phyloP scores from a whole-genome alignment of 2,329 filamentous ascomycete species.

The Penicillium paneum region DNA sequence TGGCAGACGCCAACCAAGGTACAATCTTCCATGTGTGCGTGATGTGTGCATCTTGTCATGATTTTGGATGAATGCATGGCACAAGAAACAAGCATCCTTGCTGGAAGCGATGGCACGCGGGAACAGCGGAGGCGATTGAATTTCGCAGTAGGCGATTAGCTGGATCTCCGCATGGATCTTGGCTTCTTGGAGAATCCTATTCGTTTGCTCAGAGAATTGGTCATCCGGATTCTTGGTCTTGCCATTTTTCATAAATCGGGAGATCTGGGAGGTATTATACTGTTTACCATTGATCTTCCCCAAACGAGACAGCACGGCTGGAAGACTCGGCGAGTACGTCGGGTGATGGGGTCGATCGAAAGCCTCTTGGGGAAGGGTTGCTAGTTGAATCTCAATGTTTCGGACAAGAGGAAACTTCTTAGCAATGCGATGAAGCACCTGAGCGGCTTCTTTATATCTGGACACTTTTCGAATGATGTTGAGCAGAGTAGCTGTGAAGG shows the following conservation, averaged over 20 bases:
- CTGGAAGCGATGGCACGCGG: constrained; percentile 24
- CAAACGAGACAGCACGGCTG: background rate
- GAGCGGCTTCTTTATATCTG: constrained; percentile 38
- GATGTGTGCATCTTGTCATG: constrained; percentile 19
- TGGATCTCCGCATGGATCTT: constrained; percentile 24
- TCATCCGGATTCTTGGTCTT: background rate
- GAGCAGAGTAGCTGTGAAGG: constrained; percentile 14
- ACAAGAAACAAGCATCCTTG: constrained; percentile 28
- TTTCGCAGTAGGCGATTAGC: constrained; percentile 22
- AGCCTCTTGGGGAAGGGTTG: constrained; percentile 28
- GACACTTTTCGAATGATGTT: constrained; percentile 39
- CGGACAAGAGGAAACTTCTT: constrained; percentile 30
- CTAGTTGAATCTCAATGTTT: constrained; percentile 26
- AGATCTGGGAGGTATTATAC: constrained; percentile 3
- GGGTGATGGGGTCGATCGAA: constrained; percentile 19
- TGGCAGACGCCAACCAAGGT: no score
- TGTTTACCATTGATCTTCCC: constrained; percentile 5
- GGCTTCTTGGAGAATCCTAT: constrained; percentile 3
- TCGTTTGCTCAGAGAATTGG: background rate
- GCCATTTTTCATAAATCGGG: background rate
- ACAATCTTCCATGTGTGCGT: constrained; percentile 10
- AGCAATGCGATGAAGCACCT: constrained; percentile 34
- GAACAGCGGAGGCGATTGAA: constrained; percentile 6
- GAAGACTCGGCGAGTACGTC: background rate
- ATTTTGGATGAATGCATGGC: constrained; percentile 16